These are phyloP conservation scores for Abrus pulchellus DNA, from an alignment of 306 rosid species.

Conservation along the genomic window DNA sequence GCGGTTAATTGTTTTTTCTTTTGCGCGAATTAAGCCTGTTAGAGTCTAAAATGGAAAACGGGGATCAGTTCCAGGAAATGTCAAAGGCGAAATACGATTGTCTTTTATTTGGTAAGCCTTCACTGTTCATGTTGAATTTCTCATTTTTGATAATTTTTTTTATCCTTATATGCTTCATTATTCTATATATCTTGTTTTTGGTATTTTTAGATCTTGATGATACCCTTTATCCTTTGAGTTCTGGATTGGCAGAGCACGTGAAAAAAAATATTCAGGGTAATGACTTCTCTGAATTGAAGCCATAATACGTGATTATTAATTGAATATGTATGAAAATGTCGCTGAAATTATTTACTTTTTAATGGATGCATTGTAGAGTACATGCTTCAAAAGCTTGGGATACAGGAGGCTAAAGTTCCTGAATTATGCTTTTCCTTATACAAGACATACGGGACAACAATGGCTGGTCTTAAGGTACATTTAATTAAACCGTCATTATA, in stretches of 20 bases:
- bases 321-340: neutral
- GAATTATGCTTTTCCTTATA: slow-evolving; percentile 70
- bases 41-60: slow-evolving; percentile 68
- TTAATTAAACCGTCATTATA: neutral
- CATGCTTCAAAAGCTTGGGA: slow-evolving; percentile 78
- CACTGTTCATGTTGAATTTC: neutral
- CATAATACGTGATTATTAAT: neutral
- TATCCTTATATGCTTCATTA: neutral
- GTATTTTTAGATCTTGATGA: slow-evolving; percentile 84
- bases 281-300: neutral
- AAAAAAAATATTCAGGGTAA: slow-evolving; percentile 76
- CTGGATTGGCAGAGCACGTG: slow-evolving; percentile 71
- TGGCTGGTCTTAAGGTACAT: slow-evolving; percentile 92
- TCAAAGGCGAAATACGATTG: slow-evolving; percentile 67
- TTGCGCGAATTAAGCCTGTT: slow-evolving; percentile 17
- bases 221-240: slow-evolving; percentile 82
- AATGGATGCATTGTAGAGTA: slow-evolving; percentile 57
- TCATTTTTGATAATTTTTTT: neutral
- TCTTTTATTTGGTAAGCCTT: slow-evolving; percentile 77
- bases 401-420: slow-evolving; percentile 66
- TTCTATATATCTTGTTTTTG: neutral
- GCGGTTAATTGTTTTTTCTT: neutral
- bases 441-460: slow-evolving; percentile 82
- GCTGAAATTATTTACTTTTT: slow-evolving; percentile 9
- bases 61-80: slow-evolving; percentile 58